These are phyloP conservation scores for Ganoderma sinense DNA, from an alignment of 1,284 basidiomycete genomes.

Conservation along the genomic window DNA sequence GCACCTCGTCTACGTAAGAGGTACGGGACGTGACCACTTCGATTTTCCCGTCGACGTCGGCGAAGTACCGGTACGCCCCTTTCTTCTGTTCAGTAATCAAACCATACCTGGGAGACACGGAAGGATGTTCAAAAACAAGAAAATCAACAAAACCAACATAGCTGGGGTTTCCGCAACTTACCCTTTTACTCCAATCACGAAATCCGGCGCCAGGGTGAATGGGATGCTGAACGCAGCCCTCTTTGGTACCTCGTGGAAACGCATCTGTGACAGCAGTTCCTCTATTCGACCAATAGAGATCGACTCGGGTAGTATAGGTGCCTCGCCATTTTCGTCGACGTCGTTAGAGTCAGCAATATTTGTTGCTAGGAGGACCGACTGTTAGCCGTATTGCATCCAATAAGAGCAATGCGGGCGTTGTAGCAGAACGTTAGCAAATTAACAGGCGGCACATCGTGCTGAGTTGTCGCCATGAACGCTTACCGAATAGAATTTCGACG, in stretches of 20 bases:
- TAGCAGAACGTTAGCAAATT: slow-evolving; percentile 15
- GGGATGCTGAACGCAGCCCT: slow-evolving; percentile 87
- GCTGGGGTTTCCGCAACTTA: slow-evolving; percentile 44
- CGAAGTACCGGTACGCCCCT: slow-evolving; percentile 81
- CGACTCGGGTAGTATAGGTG: slow-evolving; percentile 64
- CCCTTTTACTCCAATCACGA: slow-evolving; percentile 93
- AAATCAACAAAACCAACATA: background rate
- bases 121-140: background rate
- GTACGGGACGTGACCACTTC: slow-evolving; percentile 78
- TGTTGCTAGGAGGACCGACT: slow-evolving; percentile 71
- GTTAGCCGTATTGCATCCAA: slow-evolving; percentile 12
- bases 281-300: slow-evolving; percentile 77
- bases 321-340: slow-evolving; percentile 42
- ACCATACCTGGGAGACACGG: slow-evolving; percentile 67
- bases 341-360: slow-evolving; percentile 56
- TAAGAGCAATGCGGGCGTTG: slow-evolving; percentile 4
- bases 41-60: slow-evolving; percentile 79
- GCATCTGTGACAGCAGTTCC: slow-evolving; percentile 85
- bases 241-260: slow-evolving; percentile 88
- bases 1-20: slow-evolving; percentile 81
- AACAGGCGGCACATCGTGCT: background rate
- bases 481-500: slow-evolving; percentile 87
- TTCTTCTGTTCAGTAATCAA: slow-evolving; percentile 88
- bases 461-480: slow-evolving; percentile 33
- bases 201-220: slow-evolving; percentile 81